phyloP scores from a whole-genome alignment of 78 protist genomes.

The Pelomyxa schiedti region DNA sequence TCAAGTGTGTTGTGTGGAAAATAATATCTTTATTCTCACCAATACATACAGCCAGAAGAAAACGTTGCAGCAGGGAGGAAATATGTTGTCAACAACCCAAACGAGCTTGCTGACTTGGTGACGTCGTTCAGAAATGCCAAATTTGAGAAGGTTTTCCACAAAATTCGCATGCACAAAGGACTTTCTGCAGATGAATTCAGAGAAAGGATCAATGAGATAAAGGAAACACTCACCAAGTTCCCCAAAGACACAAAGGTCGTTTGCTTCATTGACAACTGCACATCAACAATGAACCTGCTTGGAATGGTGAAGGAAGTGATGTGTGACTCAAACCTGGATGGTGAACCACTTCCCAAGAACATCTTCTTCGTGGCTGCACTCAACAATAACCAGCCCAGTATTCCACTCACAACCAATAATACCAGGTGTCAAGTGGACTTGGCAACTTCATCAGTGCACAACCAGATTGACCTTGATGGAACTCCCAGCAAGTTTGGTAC shows the following conservation, averaged over 20 bases:
- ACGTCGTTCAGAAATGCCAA: not conserved
- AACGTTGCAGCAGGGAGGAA: no score
- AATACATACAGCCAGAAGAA: no score
- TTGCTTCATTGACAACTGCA: not conserved
- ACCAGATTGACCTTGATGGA: no score
- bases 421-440: not conserved
- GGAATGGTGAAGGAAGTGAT: slow-evolving; percentile 5
- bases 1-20: no score
- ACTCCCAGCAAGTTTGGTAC: no score
- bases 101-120: not conserved
- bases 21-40: no score
- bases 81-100: no score
- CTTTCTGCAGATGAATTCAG: not conserved
- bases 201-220: not conserved
- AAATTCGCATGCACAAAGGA: not conserved
- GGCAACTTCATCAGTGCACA: no score
- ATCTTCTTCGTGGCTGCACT: slow-evolving; percentile 8
- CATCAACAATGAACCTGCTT: not conserved
- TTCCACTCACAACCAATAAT: no score
- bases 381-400: no score
- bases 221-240: not conserved
- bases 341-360: not conserved
- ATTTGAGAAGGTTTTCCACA: not conserved
- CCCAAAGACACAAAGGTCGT: not conserved
- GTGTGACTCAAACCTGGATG: not conserved